Conservation (phyloP, 192 early-diverging fungal species). For the Physocladia obscura region DNA sequence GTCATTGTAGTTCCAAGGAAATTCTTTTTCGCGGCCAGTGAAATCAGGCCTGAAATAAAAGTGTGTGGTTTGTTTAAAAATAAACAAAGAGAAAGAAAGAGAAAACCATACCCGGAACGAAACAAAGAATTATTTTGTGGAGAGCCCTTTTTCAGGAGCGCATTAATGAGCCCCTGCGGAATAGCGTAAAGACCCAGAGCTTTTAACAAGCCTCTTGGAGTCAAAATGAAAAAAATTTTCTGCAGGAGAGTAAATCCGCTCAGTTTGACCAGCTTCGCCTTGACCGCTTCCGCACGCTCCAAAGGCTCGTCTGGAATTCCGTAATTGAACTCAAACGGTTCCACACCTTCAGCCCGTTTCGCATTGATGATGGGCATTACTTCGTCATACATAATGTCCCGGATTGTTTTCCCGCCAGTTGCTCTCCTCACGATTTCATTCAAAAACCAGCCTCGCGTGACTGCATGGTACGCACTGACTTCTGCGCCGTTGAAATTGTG, state of each 20-base stretch:
- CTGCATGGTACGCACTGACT: conserved; percentile 59
- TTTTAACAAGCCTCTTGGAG: conserved; percentile 38
- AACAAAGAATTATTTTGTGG: conserved; percentile 30
- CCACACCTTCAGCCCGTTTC: background rate
- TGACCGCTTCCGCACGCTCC: background rate
- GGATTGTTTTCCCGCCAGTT: conserved; percentile 57
- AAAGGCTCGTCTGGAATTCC: conserved; percentile 36
- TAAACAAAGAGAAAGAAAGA: too few relatives aligned
- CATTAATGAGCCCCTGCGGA: background rate
- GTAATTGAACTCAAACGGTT: conserved; percentile 55
- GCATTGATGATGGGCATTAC: conserved; percentile 41
- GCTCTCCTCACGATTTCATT: conserved; percentile 72
- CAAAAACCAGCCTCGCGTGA: conserved; percentile 69
- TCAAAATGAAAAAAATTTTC: conserved; percentile 48
- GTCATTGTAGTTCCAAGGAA: conserved; percentile 43
- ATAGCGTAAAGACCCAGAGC: conserved; percentile 22
- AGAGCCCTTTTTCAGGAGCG: conserved; percentile 1
- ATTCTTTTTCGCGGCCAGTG: conserved; percentile 26
- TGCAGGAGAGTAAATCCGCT: conserved; percentile 45
- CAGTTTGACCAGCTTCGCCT: conserved; percentile 44
- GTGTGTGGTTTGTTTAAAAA: too few relatives aligned
- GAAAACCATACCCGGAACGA: conserved; percentile 31
- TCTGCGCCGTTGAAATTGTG: conserved; percentile 64
- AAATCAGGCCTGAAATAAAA: conserved; percentile 19
- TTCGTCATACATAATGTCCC: conserved; percentile 58